Conservation (phyloP, 2,329 filamentous ascomycete species). For the Colletotrichum navitas region DNA sequence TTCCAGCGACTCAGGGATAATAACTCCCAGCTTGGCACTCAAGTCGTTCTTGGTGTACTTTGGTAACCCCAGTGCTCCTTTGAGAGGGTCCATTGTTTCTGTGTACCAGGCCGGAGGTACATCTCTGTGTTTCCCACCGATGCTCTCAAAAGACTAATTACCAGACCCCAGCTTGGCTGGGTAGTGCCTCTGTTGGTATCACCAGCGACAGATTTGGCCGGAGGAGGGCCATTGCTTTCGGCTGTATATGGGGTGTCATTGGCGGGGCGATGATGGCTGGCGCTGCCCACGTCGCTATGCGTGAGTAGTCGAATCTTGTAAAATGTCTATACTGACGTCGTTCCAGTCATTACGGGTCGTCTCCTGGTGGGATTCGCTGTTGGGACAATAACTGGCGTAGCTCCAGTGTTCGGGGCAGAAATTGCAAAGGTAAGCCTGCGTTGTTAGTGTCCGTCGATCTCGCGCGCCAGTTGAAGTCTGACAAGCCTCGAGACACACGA, state of each 20-base stretch:
- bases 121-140: not conserved
- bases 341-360: constrained; percentile 53
- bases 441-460: not conserved
- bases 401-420: constrained; percentile 56
- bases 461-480: not conserved
- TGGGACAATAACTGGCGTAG: constrained; percentile 56
- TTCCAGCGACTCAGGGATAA: constrained; percentile 57
- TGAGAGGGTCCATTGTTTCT: constrained; percentile 56
- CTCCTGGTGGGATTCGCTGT: constrained; percentile 55
- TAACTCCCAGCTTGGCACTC: constrained; percentile 55
- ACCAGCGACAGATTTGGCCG: constrained; percentile 55
- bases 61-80: constrained; percentile 50
- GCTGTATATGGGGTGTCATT: constrained; percentile 55
- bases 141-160: not conserved
- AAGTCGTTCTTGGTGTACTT: constrained; percentile 53
- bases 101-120: constrained; percentile 56
- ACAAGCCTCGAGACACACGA: constrained; percentile 49
- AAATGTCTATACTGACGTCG: not conserved
- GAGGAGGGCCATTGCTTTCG: constrained; percentile 56
- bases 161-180: constrained; percentile 51
- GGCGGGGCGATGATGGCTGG: constrained; percentile 57
- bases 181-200: constrained; percentile 55
- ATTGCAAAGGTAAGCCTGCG: constrained; percentile 52
- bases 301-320: constrained; percentile 42
- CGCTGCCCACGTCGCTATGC: constrained; percentile 56